Evolutionary conservation across 2,329 filamentous ascomycete genomes (phyloP), one percentile per base, ranked within the genome.

Genomic region (Aspergillus neotritici): DNA sequence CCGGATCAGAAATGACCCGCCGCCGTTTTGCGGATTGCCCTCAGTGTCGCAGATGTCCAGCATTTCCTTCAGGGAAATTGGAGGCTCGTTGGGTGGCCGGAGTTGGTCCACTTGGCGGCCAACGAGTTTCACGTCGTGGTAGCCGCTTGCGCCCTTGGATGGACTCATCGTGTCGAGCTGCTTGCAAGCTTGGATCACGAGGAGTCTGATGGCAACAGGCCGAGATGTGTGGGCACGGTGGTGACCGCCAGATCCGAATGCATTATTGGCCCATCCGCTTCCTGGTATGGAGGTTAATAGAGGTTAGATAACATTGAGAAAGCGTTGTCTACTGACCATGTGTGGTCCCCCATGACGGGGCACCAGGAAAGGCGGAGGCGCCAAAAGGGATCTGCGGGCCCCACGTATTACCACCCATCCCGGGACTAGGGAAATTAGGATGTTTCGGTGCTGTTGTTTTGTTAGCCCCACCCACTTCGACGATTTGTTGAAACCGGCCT

Each of bases 31-130:
- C 2, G 72, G 63, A 56, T 85, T 94, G 44, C 93, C 93, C 62
- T 95, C 87, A 1, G 91, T 95, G 57, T 97, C 91, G 63, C 87
- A 93, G 46, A 94, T 84, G 44, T 86, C 82, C 31, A 91, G 75
- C 55, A 97, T 75, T 57, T 96, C 90, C 17, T 74, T 75, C 58
- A 72, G 80, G 64, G 51, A 73, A 64, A 72, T 80, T 55, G 71
- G 61, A 17, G 74, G 66, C 45, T 83, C 78, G 41, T 74, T 74
- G n/a, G 77, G 68, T 29, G 71, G 70, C 41, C 82, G 80, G 25
- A 86, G 74, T 42, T 79, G 76, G 8, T 83, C 77, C 53, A 89
- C 82, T 57, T 89, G 76, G 25, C 68, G 71, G 29, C 80, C 72
- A 37, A 87, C 75, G 14, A 74, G 69, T 17, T 78, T 73, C 15